Evolutionary conservation across 2,329 filamentous ascomycete genomes (phyloP).

Genomic region (Talaromyces sp.): DNA sequence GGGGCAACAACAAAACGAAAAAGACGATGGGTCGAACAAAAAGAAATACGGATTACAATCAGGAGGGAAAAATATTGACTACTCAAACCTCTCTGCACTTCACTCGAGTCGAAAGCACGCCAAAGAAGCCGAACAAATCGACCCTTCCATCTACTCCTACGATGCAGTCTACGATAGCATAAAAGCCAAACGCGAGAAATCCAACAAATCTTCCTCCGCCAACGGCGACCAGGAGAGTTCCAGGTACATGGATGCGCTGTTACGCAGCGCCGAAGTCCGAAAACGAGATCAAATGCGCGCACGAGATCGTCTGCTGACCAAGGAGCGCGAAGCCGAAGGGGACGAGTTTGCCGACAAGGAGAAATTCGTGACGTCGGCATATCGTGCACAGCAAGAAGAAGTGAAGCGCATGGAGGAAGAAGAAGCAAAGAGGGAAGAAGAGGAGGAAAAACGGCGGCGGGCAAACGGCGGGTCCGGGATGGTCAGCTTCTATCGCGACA

Average conservation of each 20-base stretch:
- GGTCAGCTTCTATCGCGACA: slow-evolving; percentile 57
- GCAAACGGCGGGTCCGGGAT: slow-evolving; percentile 50
- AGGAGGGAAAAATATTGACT: slow-evolving; percentile 21
- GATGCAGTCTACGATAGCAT: slow-evolving; percentile 47
- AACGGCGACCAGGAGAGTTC: slow-evolving; percentile 32
- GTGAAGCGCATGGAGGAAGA: slow-evolving; percentile 54
- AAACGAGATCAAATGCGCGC: slow-evolving; percentile 62
- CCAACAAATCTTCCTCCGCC: slow-evolving; percentile 19
- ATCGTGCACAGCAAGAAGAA: slow-evolving; percentile 62
- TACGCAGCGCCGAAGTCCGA: slow-evolving; percentile 56
- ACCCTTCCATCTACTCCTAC: slow-evolving; percentile 48
- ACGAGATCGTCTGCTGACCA: slow-evolving; percentile 56
- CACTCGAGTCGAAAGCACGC: slow-evolving; percentile 44
- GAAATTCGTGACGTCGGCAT: slow-evolving; percentile 62
- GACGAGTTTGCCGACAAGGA: slow-evolving; percentile 64
- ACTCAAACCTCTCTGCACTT: slow-evolving; percentile 43
- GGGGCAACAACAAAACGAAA: slow-evolving; percentile 19
- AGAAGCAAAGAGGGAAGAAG: slow-evolving; percentile 50
- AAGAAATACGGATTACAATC: slow-evolving; percentile 11
- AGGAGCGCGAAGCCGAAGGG: slow-evolving; percentile 61
- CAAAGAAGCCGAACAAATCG: slow-evolving; percentile 39
- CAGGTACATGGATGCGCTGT: slow-evolving; percentile 58
- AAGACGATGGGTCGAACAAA: not conserved
- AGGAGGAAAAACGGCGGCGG: slow-evolving; percentile 48
- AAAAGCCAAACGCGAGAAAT: slow-evolving; percentile 33